Percentiles rank a stretch among this genome's conserved stretches.
These are phyloP conservation scores for Terfezia boudieri DNA, from an alignment of 495 filamentous ascomycete species.

Conservation along the genomic window DNA sequence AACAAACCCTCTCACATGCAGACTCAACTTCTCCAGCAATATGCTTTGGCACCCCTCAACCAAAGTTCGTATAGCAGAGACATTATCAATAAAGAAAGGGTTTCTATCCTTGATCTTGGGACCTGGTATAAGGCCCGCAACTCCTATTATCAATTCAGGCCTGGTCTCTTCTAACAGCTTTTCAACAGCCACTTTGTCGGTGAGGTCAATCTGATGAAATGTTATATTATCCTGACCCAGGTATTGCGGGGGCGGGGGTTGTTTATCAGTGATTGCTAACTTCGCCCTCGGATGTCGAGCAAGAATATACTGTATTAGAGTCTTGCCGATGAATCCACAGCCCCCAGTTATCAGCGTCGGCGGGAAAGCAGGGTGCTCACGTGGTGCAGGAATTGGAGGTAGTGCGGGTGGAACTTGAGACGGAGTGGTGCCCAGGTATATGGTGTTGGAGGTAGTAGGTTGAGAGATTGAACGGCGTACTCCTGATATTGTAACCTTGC, in stretches of 20 bases:
- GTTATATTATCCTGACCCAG: constrained; percentile 41
- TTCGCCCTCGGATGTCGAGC: constrained; percentile 31
- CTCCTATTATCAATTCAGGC: constrained; percentile 81
- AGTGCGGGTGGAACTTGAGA: not conserved
- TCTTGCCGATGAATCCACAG: constrained; percentile 47
- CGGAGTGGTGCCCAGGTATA: not conserved
- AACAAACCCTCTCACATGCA: constrained; percentile 71
- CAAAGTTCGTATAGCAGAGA: constrained; percentile 62
- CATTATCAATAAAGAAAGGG: constrained; percentile 65
- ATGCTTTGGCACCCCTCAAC: constrained; percentile 34
- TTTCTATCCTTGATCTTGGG: constrained; percentile 29
- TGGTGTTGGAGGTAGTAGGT: not conserved
- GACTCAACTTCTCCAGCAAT: constrained; percentile 27
- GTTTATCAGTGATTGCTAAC: constrained; percentile 72
- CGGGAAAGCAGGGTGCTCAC: constrained; percentile 21
- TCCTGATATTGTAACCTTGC: too few species aligned
- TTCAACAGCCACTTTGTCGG: constrained; percentile 39
- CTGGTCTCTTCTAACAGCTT: constrained; percentile 42
- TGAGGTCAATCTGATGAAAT: constrained; percentile 61
- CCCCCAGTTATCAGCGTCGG: constrained; percentile 44
- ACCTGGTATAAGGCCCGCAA: constrained; percentile 44
- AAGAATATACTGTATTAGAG: constrained; percentile 38
- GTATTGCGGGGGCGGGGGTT: constrained; percentile 48
- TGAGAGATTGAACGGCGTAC: not conserved
- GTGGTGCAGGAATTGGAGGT: not conserved